Base-by-base conservation (phyloP, 768 basidiomycete genomes). In the Cyclocybe cylindracea region DNA sequence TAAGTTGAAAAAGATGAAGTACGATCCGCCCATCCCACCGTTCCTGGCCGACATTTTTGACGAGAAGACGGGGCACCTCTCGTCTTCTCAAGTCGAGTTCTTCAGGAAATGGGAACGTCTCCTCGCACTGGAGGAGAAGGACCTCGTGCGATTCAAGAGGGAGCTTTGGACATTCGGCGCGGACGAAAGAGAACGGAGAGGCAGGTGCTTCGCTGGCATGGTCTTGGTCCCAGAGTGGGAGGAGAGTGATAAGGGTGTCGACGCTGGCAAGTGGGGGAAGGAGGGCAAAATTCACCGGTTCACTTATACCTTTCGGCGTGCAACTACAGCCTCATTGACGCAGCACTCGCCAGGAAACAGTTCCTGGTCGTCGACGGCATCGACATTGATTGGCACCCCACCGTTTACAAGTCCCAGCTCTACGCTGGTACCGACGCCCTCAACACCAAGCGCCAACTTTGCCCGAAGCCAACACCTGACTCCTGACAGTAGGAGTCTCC, bases 121-220 rank as follows among this genome's bases (percentile, higher is more conserved):
- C 11, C 76, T 98, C 50, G 78, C 91, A 2, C 53, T 79, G 18
- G 97, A 99, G 66, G 97, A 98, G 65, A 85, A 87, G 51, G 95
- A 97, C 57, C 73, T 90, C 10, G 71, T 87, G 8, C 79, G 90
- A 14, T 94, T 92, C 72, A 84, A 85, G 65, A 91, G 89, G 57
- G 95, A 99, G 61, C 74, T 98, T 7, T 99, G 97, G 97, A 94
- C 91, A 0, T 83, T 96, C 79, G 80, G 80, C 5, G 92, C 93
- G 0, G 72, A 67, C 13, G 86, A 94, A 60, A 79, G 97, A 49
- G 91, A 94, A 67, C 78, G 72, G 48, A 82, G 80, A 38, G 97
- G 97, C 2, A 77, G 94, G 56, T 97, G 94, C 63, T 91, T 98
- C 58, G 75, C 80, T 36, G 73, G 80, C 41, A 95, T 98, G 96